Base-by-base conservation (phyloP, 2,329 filamentous ascomycete species). In the Paraconiothyrium sp. region DNA sequence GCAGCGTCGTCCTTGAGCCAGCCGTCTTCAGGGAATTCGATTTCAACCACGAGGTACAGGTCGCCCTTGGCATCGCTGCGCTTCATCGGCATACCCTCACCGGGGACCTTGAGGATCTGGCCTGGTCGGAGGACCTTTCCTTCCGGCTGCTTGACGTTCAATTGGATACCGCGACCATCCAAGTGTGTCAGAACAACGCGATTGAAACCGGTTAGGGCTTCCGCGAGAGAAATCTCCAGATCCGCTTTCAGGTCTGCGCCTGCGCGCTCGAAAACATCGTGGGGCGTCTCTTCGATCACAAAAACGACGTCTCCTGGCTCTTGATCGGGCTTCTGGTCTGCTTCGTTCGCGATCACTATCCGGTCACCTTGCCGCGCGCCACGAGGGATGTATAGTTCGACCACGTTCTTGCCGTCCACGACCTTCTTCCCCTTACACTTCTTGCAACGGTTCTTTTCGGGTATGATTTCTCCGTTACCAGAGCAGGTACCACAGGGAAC, bases 381-480 rank as follows among this genome's bases (percentile, higher is more conserved):
- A 56, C 92, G 89, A 10, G 94, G 93, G 62, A 99, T 97, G 82
- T 98, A 98, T 56, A 99, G 90, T 81, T 99, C 95, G 63, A 99
- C 84, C 3, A 94, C 92, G 83, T 98, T 99, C 80, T 92, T 95
- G 80, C 95, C 92, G 72, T 93, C 90, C 48, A 89, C 88, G 14
- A 92, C 93, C 65, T 92, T 88, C 79, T 92, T 92, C 74, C 95
- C 95, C 82, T 98, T 98, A 88, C 95, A 99, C 84, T 95, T 97
- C 85, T 97, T 97, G 85, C 95, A 99, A 76, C 93, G 92, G 75
- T 99, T 95, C 84, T 98, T 98, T 75, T 97, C 93, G 79, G 94
- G 94, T 83, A 89, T 97, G 74, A 94, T 89, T 74, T 90, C 89
- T 6, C 95, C 95, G n/a, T 89, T 87, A 37, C 94, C 94, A 62